phyloP scores from a whole-genome alignment of 1,284 basidiomycete species.

The Pisolithus thermaeus region DNA sequence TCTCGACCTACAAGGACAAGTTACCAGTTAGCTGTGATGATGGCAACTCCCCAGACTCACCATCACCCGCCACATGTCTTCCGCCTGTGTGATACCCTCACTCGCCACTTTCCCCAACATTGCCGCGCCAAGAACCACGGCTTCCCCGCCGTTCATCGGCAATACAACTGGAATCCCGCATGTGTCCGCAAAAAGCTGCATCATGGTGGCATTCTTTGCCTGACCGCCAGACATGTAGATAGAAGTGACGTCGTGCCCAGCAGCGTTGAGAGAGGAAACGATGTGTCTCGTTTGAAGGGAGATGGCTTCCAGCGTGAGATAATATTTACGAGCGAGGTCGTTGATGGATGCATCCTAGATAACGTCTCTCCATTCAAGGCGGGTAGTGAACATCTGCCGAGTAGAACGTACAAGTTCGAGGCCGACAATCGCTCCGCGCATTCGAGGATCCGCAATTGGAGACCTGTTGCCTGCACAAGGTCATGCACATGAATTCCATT shows the following conservation, averaged over 20 bases:
- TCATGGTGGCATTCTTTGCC: conserved; percentile 77
- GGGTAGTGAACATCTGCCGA: not conserved
- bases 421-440: conserved; percentile 90
- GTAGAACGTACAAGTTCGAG: conserved; percentile 59
- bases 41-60: conserved; percentile 34
- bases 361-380: not conserved
- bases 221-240: conserved; percentile 96
- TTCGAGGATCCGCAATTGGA: conserved; percentile 88
- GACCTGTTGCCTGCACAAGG: conserved; percentile 78
- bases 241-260: conserved; percentile 79
- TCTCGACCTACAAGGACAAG: conserved; percentile 58
- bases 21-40: not conserved
- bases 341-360: conserved; percentile 63
- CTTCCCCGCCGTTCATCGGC: conserved; percentile 70
- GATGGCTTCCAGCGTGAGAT: conserved; percentile 90
- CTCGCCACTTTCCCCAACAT: conserved; percentile 91
- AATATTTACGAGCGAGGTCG: conserved; percentile 89
- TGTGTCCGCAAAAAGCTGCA: conserved; percentile 86
- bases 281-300: conserved; percentile 95
- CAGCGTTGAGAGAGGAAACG: conserved; percentile 83
- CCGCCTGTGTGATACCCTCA: conserved; percentile 48
- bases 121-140: conserved; percentile 89
- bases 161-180: conserved; percentile 83
- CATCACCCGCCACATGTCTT: conserved; percentile 90
- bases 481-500: not conserved